Conservation (phyloP, 1,284 basidiomycete species). For the Porogramme epimiltina region DNA sequence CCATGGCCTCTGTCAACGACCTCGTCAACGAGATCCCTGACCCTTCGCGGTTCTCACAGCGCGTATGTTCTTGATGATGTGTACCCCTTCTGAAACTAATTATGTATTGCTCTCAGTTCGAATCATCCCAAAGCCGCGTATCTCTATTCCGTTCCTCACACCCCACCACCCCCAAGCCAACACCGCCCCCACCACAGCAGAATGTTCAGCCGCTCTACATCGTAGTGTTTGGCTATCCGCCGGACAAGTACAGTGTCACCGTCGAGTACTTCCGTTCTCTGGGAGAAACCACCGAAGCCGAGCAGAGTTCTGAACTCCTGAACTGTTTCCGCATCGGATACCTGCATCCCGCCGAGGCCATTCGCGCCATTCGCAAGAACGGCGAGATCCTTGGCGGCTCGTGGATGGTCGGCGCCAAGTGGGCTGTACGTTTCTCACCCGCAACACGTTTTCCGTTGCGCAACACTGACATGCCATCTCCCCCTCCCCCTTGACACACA, state of each 20-base stretch:
- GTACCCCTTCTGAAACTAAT: constrained; percentile 7
- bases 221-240: constrained; percentile 76
- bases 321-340: constrained; percentile 79
- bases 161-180: constrained; percentile 32
- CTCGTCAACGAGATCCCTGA: constrained; percentile 62
- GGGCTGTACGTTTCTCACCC: constrained; percentile 60
- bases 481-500: constrained; percentile 27
- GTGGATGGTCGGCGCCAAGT: constrained; percentile 84
- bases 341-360: constrained; percentile 64
- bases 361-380: constrained; percentile 75
- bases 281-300: constrained; percentile 64
- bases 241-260: constrained; percentile 68
- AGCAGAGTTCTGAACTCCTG: constrained; percentile 59
- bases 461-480: constrained; percentile 10
- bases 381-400: constrained; percentile 73
- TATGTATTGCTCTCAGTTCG: too few relatives aligned
- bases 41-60: constrained; percentile 42
- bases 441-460: constrained; percentile 1
- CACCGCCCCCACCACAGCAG: constrained; percentile 30
- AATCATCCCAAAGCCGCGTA: constrained; percentile 25
- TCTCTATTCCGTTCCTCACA: constrained; percentile 28
- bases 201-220: constrained; percentile 47
- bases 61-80: constrained; percentile 32
- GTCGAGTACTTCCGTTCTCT: constrained; percentile 73
- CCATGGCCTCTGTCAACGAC: constrained; percentile 68